Percentiles rank a stretch among this genome's conserved stretches.
Evolutionary conservation across 306 rosid genomes (phyloP).

Genomic region (Acmispon strigosus): DNA sequence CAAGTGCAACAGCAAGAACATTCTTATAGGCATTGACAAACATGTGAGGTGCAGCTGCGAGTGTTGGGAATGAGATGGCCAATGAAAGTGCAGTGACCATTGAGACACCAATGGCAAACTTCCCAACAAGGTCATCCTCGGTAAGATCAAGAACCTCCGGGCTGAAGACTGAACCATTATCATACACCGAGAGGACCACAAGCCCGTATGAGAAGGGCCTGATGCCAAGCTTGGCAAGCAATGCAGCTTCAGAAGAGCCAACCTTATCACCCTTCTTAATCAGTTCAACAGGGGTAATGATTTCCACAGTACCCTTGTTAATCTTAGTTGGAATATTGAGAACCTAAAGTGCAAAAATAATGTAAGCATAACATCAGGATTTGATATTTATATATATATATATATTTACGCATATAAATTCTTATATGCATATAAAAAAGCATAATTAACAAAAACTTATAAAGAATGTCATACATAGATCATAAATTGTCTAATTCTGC

Average conservation of each 20-base stretch:
- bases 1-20: slow-evolving; percentile 56
- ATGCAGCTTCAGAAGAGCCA: too few species aligned
- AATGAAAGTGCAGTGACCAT: slow-evolving; percentile 66
- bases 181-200: slow-evolving; percentile 61
- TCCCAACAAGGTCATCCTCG: slow-evolving; percentile 65
- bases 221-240: slow-evolving; percentile 86
- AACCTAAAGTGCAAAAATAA: slow-evolving; percentile 34
- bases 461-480: too few species aligned
- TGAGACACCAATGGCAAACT: slow-evolving; percentile 72
- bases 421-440: too few species aligned
- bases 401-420: too few species aligned
- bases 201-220: slow-evolving; percentile 96
- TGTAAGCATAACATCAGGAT: background rate
- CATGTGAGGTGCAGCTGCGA: slow-evolving; percentile 91
- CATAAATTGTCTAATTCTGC: too few species aligned
- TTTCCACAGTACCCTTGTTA: slow-evolving; percentile 94
- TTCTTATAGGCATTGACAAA: slow-evolving; percentile 75
- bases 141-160: slow-evolving; percentile 90
- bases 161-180: slow-evolving; percentile 72
- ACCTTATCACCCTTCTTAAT: slow-evolving; percentile 92
- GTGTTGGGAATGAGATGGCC: slow-evolving; percentile 75
- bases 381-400: too few species aligned
- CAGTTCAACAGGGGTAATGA: slow-evolving; percentile 91
- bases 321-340: slow-evolving; percentile 86
- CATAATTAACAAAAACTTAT: too few species aligned